These are phyloP conservation scores for Inosperma sp. DNA, from an alignment of 768 basidiomycete species.

Conservation along the genomic window DNA sequence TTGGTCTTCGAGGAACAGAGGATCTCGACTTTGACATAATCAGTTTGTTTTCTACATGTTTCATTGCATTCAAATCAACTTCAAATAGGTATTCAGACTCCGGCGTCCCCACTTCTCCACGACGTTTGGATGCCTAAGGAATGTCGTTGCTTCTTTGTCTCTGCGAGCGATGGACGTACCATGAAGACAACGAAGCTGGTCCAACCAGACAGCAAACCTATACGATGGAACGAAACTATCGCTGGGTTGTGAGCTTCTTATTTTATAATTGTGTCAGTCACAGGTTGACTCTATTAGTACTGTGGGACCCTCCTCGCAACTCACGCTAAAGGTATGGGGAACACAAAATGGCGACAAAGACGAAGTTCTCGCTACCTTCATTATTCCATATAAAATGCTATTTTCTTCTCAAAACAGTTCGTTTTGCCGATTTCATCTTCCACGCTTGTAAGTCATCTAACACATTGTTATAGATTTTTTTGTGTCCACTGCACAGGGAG, in stretches of 20 bases:
- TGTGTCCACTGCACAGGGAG: no score
- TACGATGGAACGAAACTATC: background rate
- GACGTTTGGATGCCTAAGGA: no score
- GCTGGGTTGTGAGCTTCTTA: background rate
- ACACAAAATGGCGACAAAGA: background rate
- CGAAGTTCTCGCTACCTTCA: background rate
- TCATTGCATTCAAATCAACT: no score
- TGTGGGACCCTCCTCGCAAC: background rate
- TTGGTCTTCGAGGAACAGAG: no score
- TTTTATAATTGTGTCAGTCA: background rate
- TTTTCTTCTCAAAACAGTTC: no score
- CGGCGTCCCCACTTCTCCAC: no score
- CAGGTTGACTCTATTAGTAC: background rate
- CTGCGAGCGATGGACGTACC: background rate
- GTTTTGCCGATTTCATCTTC: no score
- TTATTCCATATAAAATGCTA: background rate
- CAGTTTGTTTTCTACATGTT: no score
- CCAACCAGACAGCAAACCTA: background rate
- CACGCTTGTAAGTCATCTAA: no score
- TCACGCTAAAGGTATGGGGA: background rate
- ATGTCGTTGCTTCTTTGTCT: background rate
- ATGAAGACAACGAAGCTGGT: background rate
- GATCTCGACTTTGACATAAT: no score
- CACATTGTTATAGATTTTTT: background rate
- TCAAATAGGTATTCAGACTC: no score